Evolutionary conservation across 352 stramenopile species (phyloP).

Genomic region (Globisporangium perplexum): DNA sequence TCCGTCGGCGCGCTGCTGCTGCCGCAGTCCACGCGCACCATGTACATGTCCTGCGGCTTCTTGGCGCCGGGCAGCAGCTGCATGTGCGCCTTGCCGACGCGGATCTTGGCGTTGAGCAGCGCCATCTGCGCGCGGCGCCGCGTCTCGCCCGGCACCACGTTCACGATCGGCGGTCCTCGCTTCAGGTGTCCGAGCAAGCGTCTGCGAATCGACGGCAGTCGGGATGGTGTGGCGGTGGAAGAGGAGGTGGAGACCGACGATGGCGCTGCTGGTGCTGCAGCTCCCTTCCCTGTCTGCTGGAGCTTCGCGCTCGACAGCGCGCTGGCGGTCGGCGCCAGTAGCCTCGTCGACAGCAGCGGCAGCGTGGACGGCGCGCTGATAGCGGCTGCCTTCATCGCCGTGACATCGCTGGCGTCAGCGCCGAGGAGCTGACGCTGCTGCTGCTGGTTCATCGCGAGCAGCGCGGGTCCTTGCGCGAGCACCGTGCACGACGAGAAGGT

Average conservation of each 20-base stretch:
- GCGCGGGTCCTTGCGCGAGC: conserved; percentile 22
- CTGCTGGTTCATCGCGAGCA: conserved; percentile 9
- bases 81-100: conserved; percentile 72
- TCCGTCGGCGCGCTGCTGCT: conserved; percentile 9
- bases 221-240: neutral
- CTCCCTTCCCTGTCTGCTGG: conserved; percentile 1
- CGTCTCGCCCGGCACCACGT: conserved; percentile 45
- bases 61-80: conserved; percentile 25
- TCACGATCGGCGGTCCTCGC: conserved; percentile 34
- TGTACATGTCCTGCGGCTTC: conserved; percentile 59
- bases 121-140: conserved; percentile 49
- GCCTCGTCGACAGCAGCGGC: conserved; percentile 17
- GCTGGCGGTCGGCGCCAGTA: conserved; percentile 14
- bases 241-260: neutral
- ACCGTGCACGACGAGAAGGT: conserved; percentile 41
- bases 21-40: conserved; percentile 70
- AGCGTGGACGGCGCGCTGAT: conserved; percentile 16
- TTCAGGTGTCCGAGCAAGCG: conserved; percentile 40
- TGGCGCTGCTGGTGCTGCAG: neutral
- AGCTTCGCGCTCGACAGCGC: conserved; percentile 4
- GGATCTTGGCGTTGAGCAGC: conserved; percentile 48
- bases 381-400: conserved; percentile 4
- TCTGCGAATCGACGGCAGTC: conserved; percentile 25
- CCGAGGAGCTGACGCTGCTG: neutral
- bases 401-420: neutral